Evolutionary conservation across 2,329 filamentous ascomycete species (phyloP).

Genomic region (Ceratocystis lukuohia): DNA sequence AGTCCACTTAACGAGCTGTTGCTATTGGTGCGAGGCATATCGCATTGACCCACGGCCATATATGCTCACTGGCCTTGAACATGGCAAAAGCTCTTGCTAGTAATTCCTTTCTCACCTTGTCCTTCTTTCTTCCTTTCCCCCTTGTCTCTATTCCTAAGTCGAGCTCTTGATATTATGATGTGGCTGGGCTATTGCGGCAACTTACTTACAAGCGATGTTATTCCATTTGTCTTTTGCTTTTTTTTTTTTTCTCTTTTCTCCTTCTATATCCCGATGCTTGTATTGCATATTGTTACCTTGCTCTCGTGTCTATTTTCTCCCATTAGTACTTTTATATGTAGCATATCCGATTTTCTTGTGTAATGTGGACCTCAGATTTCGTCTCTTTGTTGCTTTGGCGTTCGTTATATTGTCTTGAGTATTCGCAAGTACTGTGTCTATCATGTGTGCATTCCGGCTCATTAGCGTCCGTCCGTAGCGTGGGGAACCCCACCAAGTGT

Average conservation of each 20-base stretch:
- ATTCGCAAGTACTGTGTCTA: conserved; percentile 1
- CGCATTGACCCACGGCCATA: not conserved
- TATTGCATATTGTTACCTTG: conserved; percentile 1
- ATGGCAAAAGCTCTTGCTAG: not conserved
- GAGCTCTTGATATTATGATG: not conserved
- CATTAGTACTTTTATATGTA: not conserved
- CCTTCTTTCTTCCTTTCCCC: not conserved
- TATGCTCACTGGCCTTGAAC: not conserved
- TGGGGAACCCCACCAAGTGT: no score
- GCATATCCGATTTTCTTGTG: not conserved
- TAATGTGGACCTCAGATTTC: not conserved
- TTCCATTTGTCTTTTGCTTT: not conserved
- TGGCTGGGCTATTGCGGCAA: not conserved
- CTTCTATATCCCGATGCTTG: conserved; percentile 8
- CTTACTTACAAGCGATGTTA: not conserved
- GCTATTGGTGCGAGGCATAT: not conserved
- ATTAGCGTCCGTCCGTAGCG: no score
- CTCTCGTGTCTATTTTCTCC: conserved; percentile 3
- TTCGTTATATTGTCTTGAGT: not conserved
- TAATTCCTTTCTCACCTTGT: not conserved
- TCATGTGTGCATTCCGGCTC: no score
- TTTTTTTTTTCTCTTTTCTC: not conserved
- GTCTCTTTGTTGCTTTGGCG: conserved; percentile 3
- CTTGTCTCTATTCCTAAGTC: not conserved
- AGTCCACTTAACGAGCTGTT: not conserved